Conservation (phyloP, 2,329 filamentous ascomycete genomes). For the Zasmidium cellare region DNA sequence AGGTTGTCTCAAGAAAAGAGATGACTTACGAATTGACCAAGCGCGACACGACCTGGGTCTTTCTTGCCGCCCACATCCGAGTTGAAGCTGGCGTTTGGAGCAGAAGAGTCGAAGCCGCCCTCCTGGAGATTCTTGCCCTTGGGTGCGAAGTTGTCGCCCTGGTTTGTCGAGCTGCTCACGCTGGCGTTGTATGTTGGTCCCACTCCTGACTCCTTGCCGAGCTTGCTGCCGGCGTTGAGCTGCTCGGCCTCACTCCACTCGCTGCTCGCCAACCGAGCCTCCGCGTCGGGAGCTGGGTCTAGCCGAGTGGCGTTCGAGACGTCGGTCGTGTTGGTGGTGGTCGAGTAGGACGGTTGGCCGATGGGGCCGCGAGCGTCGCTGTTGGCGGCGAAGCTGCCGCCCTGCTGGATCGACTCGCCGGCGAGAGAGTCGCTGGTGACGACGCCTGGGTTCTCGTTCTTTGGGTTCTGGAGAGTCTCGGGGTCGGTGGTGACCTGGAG, state of each 20-base stretch:
- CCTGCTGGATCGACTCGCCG: conserved; percentile 64
- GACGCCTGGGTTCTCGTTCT: conserved; percentile 62
- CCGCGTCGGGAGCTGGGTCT: conserved; percentile 48
- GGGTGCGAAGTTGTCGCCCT: conserved; percentile 37
- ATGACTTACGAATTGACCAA: conserved; percentile 34
- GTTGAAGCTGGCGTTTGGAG: conserved; percentile 53
- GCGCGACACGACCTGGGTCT: conserved; percentile 55
- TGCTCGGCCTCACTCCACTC: conserved; percentile 42
- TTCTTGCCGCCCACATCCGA: conserved; percentile 55
- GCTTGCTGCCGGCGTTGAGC: conserved; percentile 41
- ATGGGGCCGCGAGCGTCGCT: conserved; percentile 58
- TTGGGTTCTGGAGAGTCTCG: conserved; percentile 50
- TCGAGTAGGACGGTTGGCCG: conserved; percentile 52
- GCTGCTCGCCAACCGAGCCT: conserved; percentile 45
- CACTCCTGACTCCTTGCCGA: conserved; percentile 38
- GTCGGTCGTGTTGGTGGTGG: conserved; percentile 58
- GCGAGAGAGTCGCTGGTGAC: conserved; percentile 72
- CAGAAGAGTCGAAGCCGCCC: conserved; percentile 35
- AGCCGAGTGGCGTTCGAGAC: conserved; percentile 55
- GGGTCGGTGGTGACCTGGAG: conserved; percentile 42
- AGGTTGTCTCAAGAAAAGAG: neutral
- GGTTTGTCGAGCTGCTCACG: conserved; percentile 14
- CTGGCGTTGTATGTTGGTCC: conserved; percentile 37
- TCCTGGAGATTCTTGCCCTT: conserved; percentile 26
- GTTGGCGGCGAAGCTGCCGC: conserved; percentile 60